Conservation (phyloP, 352 stramenopile species). For the Phytophthora kernoviae region DNA sequence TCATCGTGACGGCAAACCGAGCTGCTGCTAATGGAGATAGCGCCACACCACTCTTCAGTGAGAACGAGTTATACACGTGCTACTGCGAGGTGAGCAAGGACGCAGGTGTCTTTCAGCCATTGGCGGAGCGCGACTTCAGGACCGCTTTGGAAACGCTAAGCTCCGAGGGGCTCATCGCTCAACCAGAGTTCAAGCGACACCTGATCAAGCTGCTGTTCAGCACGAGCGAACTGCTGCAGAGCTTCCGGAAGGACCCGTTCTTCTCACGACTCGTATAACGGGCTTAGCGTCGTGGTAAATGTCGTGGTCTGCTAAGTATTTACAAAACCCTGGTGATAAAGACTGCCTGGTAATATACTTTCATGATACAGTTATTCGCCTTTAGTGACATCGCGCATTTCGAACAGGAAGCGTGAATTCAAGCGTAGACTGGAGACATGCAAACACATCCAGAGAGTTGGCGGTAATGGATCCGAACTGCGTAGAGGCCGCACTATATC, state of each 20-base stretch:
- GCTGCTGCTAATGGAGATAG: constrained; percentile 22
- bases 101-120: constrained; percentile 67
- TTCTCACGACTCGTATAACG: constrained; percentile 73
- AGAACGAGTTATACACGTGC: constrained; percentile 68
- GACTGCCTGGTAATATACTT: constrained; percentile 30
- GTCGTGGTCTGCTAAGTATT: constrained; percentile 22
- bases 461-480: constrained; percentile 19
- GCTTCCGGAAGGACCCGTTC: constrained; percentile 75
- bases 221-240: constrained; percentile 69
- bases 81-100: constrained; percentile 75
- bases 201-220: constrained; percentile 77
- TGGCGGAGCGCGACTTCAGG: constrained; percentile 69
- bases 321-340: constrained; percentile 28
- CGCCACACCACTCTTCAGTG: constrained; percentile 44
- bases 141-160: constrained; percentile 68
- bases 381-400: neutral
- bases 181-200: constrained; percentile 68
- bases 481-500: constrained; percentile 22
- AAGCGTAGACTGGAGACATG: constrained; percentile 11
- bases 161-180: constrained; percentile 66
- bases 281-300: constrained; percentile 11
- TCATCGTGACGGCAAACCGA: constrained; percentile 37
- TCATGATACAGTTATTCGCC: neutral
- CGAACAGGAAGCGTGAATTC: neutral
- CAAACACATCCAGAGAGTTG: constrained; percentile 13